Percentiles rank a stretch among this genome's conserved stretches.
These are phyloP conservation scores for Boehmeria nivea DNA, from an alignment of 306 rosid species.

Conservation along the genomic window DNA sequence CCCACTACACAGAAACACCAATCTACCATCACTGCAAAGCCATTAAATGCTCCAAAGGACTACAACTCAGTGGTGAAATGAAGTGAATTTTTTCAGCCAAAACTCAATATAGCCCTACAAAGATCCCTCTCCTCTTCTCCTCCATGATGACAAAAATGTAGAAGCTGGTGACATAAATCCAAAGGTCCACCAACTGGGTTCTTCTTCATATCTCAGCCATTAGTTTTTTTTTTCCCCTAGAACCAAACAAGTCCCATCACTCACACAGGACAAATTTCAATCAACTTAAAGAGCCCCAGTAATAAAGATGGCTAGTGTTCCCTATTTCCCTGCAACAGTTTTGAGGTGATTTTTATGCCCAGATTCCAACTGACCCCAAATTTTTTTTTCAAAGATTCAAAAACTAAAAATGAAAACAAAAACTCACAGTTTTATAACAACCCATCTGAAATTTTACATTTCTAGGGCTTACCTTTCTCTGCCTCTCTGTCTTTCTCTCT, in stretches of 20 bases:
- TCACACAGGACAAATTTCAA: slow-evolving; percentile 8
- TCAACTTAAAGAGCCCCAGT: slow-evolving; percentile 13
- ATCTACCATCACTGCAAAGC: too few species aligned
- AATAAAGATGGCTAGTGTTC: slow-evolving; percentile 21
- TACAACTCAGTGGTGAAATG: too few species aligned
- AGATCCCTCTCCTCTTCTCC: too few species aligned
- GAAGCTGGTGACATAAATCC: slow-evolving; percentile 22
- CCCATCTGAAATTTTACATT: slow-evolving; percentile 14
- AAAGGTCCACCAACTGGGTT: slow-evolving; percentile 15
- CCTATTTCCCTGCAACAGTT: slow-evolving; percentile 28
- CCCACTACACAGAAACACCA: too few species aligned
- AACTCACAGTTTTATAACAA: too few species aligned
- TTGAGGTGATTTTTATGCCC: background rate
- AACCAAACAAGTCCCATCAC: slow-evolving; percentile 30
- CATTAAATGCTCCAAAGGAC: too few species aligned
- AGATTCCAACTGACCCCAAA: background rate
- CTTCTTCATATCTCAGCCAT: slow-evolving; percentile 26
- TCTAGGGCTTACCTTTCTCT: background rate
- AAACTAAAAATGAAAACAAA: slow-evolving; percentile 1
- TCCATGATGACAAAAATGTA: too few species aligned
- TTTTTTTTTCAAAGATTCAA: background rate
- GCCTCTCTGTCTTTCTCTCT: slow-evolving; percentile 7
- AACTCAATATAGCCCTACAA: too few species aligned
- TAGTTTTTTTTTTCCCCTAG: slow-evolving; percentile 23
- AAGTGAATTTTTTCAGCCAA: too few species aligned